phyloP scores from a whole-genome alignment of 805 yeast genomes.

The Pichia ethanolica region DNA sequence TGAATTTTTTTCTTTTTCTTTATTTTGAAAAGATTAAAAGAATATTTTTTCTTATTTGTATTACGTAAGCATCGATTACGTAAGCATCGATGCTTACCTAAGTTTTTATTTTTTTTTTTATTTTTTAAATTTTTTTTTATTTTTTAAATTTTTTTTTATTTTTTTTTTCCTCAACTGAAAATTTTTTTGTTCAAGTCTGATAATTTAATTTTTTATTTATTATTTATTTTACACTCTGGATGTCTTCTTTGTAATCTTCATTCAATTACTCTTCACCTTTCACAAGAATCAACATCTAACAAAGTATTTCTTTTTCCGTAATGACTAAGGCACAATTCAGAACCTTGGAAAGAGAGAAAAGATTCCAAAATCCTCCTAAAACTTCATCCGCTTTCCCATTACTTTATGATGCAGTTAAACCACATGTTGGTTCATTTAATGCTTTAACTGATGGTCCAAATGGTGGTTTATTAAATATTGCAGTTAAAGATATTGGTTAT shows the following conservation, averaged over 20 bases:
- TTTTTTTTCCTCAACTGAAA: background rate
- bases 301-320: background rate
- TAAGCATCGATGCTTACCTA: too few relatives aligned
- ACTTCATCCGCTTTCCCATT: constrained; percentile 78
- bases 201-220: too few relatives aligned
- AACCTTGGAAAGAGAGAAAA: constrained; percentile 81
- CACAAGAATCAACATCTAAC: too few relatives aligned
- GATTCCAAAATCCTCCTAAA: constrained; percentile 84
- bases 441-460: constrained; percentile 57
- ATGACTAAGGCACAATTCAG: constrained; percentile 48
- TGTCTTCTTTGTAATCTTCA: too few relatives aligned
- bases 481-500: constrained; percentile 81
- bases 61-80: too few relatives aligned
- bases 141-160: background rate
- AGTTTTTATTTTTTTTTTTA: background rate
- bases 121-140: background rate
- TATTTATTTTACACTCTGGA: too few relatives aligned
- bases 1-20: too few relatives aligned
- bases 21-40: too few relatives aligned
- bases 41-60: too few relatives aligned
- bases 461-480: constrained; percentile 80
- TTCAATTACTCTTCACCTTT: background rate
- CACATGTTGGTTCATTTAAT: constrained; percentile 94
- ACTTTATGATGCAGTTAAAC: constrained; percentile 82
- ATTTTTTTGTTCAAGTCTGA: background rate